Conservation (phyloP, 176 grass and related monocot species). For the Tillandsia leiboldiana region DNA sequence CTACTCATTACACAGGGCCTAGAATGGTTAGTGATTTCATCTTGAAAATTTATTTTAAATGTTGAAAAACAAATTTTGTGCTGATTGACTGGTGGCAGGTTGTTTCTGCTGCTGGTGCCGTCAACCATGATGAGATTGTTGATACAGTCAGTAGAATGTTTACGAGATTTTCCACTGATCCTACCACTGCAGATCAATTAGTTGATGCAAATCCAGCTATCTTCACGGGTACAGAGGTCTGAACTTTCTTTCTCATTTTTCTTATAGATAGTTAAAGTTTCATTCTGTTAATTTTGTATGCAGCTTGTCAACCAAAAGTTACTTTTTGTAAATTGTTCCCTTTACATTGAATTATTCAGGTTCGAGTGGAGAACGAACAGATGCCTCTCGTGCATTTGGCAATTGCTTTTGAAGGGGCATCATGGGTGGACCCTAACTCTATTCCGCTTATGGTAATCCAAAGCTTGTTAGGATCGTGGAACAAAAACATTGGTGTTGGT, state of each 20-base stretch:
- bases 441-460: constrained; percentile 97
- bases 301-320: not conserved
- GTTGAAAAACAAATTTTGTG: too few species aligned
- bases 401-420: constrained; percentile 77
- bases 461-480: constrained; percentile 85
- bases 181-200: constrained; percentile 78
- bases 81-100: constrained; percentile 35
- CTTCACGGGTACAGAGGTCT: constrained; percentile 84
- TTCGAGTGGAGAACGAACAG: constrained; percentile 44
- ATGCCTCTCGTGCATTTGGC: constrained; percentile 64
- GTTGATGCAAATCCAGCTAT: constrained; percentile 62
- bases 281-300: not conserved
- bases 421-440: constrained; percentile 74
- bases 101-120: constrained; percentile 82
- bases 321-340: constrained; percentile 7
- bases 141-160: constrained; percentile 63
- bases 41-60: constrained; percentile 6
- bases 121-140: constrained; percentile 79
- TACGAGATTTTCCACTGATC: constrained; percentile 73
- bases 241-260: not conserved
- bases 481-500: constrained; percentile 49
- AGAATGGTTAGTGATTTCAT: constrained; percentile 49
- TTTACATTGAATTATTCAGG: constrained; percentile 30
- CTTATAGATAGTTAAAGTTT: not conserved
- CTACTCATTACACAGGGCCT: constrained; percentile 82